Evolutionary conservation across 768 basidiomycete genomes (phyloP), one percentile per base, ranked within the genome.

Genomic region (Cystofilobasidium capitatum): DNA sequence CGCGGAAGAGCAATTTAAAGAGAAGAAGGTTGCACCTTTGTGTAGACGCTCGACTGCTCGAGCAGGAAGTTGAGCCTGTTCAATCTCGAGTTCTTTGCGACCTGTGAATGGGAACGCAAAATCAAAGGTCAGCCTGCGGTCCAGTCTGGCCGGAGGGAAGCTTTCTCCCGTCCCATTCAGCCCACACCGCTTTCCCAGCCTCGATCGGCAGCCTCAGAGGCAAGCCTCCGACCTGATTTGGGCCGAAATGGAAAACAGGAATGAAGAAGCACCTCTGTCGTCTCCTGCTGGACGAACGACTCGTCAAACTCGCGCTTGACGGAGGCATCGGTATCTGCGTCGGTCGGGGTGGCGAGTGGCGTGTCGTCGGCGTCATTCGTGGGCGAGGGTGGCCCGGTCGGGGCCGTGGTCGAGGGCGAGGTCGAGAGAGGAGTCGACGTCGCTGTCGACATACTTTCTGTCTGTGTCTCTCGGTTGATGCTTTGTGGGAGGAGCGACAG

Each of bases 11-110:
- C 20, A 12, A 37, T 17, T 33, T 7, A 49, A 39, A 0, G 55
- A 35, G 10, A 9, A 13, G 36, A 4, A 10, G 44, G n/a, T 47
- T 31, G 22, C 13, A 59, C 55, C 58, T 79, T 81, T 1, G 89
- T 86, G 72, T 87, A 91, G n/a, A 86, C 80, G 0, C 83, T 82
- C 0, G 88, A 89, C 72, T 87, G 87, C 63, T 90, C 82, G 26
- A 92, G 81, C 31, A 92, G 82, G 60, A 81, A 84, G 63, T 84
- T 80, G 24, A 89, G 83, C 13, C 82, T 80, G 22, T 47, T 17
- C 24, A 68, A 39, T 12, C 58, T 31, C 8, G 3, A 9, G 3
- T 33, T 29, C 31, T 60, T 68, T 8, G 45, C 20, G 14, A 49
- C 22, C 58, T 61, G 51, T 26, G 8, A 22, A 9, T 31, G 12